These are phyloP conservation scores for Citrullus mucosospermus DNA, from an alignment of 306 rosid species.

Conservation along the genomic window DNA sequence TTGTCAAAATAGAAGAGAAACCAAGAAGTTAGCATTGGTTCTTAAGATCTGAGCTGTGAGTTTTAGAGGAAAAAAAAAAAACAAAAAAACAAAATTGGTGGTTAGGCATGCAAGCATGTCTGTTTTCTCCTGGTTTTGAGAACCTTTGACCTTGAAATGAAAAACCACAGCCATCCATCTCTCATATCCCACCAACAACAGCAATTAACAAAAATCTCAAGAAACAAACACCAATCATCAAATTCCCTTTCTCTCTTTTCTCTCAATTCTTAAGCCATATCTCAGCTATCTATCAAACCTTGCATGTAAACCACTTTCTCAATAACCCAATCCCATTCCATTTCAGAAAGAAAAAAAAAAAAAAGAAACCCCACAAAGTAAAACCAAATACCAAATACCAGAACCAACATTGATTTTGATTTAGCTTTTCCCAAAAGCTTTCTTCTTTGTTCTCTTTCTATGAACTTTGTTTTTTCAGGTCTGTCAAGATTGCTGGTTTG, in stretches of 20 bases:
- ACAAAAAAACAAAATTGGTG: not conserved
- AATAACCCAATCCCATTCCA: not conserved
- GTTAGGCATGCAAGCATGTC: slow-evolving; percentile 8
- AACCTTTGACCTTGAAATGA: slow-evolving; percentile 6
- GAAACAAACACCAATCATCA: not conserved
- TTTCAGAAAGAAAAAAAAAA: not conserved
- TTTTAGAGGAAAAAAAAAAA: not conserved
- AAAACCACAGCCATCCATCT: slow-evolving; percentile 12
- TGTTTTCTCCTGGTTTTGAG: slow-evolving; percentile 4
- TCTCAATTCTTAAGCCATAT: not conserved
- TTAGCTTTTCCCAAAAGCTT: not conserved
- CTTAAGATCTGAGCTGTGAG: not conserved
- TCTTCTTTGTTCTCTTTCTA: not conserved
- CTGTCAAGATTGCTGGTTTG: slow-evolving; percentile 27
- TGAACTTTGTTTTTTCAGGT: slow-evolving; percentile 9
- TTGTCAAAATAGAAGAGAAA: not conserved
- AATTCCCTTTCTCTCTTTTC: not conserved
- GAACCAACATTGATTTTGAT: not conserved
- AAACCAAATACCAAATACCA: not conserved
- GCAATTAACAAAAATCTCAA: not conserved
- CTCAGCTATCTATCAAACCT: not conserved
- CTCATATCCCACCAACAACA: not conserved
- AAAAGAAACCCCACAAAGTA: not conserved
- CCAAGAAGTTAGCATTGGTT: not conserved
- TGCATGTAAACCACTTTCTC: slow-evolving; percentile 1